A percentile compares a stretch with the other conserved stretches of the same genome.
Conservation (phyloP, 2,329 filamentous ascomycete species). For the Diaporthe citri region DNA sequence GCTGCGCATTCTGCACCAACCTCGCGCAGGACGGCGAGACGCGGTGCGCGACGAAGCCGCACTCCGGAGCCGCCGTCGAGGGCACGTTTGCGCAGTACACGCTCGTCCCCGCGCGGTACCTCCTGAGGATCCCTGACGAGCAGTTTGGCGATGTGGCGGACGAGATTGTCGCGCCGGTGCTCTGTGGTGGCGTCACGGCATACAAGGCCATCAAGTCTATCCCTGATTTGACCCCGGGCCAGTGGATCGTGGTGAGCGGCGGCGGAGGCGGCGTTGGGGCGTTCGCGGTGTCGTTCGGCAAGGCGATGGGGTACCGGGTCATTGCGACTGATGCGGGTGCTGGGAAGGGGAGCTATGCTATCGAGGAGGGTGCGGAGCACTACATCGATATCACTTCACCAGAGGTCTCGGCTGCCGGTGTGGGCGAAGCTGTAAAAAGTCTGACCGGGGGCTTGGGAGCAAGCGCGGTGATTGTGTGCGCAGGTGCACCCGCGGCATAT, state of each 20-base stretch:
- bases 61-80: conserved; percentile 51
- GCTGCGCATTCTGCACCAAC: conserved; percentile 48
- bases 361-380: conserved; percentile 51
- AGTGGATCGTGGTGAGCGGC: conserved; percentile 54
- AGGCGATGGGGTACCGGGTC: conserved; percentile 57
- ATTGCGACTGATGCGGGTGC: conserved; percentile 54
- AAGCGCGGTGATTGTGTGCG: conserved; percentile 49
- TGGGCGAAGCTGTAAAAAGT: conserved; percentile 44
- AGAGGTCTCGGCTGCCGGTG: conserved; percentile 34
- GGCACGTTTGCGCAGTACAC: conserved; percentile 57
- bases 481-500: conserved; percentile 50
- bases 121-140: conserved; percentile 47
- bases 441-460: conserved; percentile 45
- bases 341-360: conserved; percentile 47
- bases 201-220: conserved; percentile 55
- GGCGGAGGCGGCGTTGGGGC: conserved; percentile 56
- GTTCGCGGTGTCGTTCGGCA: conserved; percentile 54
- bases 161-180: conserved; percentile 54
- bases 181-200: conserved; percentile 59
- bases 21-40: conserved; percentile 50
- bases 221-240: conserved; percentile 48
- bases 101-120: conserved; percentile 51
- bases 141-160: conserved; percentile 48
- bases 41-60: conserved; percentile 50
- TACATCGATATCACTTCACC: conserved; percentile 51